Conservation (phyloP, 768 basidiomycete genomes). For the Russula sp. region DNA sequence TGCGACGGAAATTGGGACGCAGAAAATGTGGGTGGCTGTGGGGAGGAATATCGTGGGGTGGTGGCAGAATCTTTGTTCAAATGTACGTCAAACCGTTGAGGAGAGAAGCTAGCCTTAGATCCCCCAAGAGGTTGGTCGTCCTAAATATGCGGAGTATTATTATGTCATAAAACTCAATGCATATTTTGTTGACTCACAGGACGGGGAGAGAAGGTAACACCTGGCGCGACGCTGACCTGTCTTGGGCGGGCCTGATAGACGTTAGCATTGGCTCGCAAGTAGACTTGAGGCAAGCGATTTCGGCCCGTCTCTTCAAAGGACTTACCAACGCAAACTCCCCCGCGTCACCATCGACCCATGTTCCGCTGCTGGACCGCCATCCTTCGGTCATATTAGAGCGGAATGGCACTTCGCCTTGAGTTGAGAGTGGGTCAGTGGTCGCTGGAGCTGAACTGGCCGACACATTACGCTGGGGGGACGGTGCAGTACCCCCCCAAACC, state of each 20-base stretch:
- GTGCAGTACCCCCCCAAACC: slow-evolving; percentile 58
- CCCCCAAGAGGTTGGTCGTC: slow-evolving; percentile 33
- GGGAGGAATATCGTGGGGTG: slow-evolving; percentile 48
- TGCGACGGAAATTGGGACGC: slow-evolving; percentile 38
- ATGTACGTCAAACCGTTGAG: slow-evolving; percentile 51
- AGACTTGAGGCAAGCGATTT: slow-evolving; percentile 10
- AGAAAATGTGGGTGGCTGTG: slow-evolving; percentile 39
- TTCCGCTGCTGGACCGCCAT: slow-evolving; percentile 55
- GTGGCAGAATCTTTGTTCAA: slow-evolving; percentile 43
- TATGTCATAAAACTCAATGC: slow-evolving; percentile 29
- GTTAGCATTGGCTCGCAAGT: slow-evolving; percentile 12
- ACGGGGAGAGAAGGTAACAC: slow-evolving; percentile 25
- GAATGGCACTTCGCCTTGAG: slow-evolving; percentile 47
- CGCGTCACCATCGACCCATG: slow-evolving; percentile 57
- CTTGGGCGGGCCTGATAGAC: slow-evolving; percentile 24
- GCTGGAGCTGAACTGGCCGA: slow-evolving; percentile 61
- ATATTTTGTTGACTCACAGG: slow-evolving; percentile 24
- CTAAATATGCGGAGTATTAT: slow-evolving; percentile 29
- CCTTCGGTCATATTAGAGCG: slow-evolving; percentile 48
- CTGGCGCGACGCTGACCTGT: slow-evolving; percentile 28
- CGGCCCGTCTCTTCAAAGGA: slow-evolving; percentile 17
- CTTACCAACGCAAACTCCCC: slow-evolving; percentile 49
- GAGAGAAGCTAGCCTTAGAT: slow-evolving; percentile 50
- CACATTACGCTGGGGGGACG: slow-evolving; percentile 54
- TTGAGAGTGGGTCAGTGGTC: slow-evolving; percentile 47